These are phyloP conservation scores for Fomitopsis betulina DNA, from an alignment of 1,284 basidiomycete genomes.

Conservation along the genomic window DNA sequence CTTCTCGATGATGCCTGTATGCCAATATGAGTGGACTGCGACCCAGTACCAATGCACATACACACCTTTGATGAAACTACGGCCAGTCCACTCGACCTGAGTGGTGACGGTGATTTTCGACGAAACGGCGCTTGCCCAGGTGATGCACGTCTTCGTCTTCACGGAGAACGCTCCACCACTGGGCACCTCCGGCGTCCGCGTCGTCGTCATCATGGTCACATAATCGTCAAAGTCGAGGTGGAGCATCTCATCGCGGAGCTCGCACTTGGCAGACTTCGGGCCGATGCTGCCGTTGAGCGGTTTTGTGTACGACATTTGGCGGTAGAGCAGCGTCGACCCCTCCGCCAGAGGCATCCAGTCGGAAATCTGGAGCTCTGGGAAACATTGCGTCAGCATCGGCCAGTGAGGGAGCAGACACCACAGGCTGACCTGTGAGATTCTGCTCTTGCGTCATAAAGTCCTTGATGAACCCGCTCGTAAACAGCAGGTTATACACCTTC, in stretches of 20 bases:
- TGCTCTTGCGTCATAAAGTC: slow-evolving; percentile 88
- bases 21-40: not conserved
- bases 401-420: not conserved
- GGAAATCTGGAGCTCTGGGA: slow-evolving; percentile 82
- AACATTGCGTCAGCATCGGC: not conserved
- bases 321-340: slow-evolving; percentile 68
- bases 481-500: slow-evolving; percentile 94
- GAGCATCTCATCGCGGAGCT: slow-evolving; percentile 82
- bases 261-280: slow-evolving; percentile 93
- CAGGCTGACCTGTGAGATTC: slow-evolving; percentile 75
- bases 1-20: slow-evolving; percentile 87
- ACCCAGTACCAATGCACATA: slow-evolving; percentile 4
- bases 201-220: slow-evolving; percentile 83
- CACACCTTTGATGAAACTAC: slow-evolving; percentile 93
- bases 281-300: slow-evolving; percentile 86
- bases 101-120: slow-evolving; percentile 85
- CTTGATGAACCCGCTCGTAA: slow-evolving; percentile 94
- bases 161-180: slow-evolving; percentile 89
- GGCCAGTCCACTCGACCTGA: slow-evolving; percentile 93
- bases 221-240: slow-evolving; percentile 85
- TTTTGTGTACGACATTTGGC: slow-evolving; percentile 95
- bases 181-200: slow-evolving; percentile 92
- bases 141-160: slow-evolving; percentile 93
- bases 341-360: slow-evolving; percentile 77
- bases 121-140: slow-evolving; percentile 82